Evolutionary conservation across 2,329 filamentous ascomycete genomes (phyloP).

Genomic region (Xylariaceae sp.): DNA sequence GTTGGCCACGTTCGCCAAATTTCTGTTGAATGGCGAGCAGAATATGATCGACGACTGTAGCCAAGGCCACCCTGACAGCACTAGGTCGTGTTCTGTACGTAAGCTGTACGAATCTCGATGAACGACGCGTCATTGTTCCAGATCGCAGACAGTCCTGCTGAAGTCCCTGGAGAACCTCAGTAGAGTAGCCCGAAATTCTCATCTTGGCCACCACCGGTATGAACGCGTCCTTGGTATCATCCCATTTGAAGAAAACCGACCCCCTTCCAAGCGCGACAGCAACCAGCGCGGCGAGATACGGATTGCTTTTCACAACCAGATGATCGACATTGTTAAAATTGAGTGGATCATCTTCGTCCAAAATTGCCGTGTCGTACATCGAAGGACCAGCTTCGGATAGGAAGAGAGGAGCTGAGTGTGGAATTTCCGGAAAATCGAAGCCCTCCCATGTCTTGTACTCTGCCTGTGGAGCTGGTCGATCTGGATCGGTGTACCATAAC

Average conservation of each 20-base stretch:
- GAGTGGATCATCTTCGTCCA: constrained; percentile 38
- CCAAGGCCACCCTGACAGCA: constrained; percentile 48
- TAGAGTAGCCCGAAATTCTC: constrained; percentile 53
- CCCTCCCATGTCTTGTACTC: constrained; percentile 64
- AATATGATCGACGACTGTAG: constrained; percentile 44
- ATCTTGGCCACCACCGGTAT: constrained; percentile 41
- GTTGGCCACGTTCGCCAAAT: constrained; percentile 40
- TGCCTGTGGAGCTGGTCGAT: constrained; percentile 30
- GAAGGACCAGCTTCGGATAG: constrained; percentile 63
- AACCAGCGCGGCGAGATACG: constrained; percentile 55
- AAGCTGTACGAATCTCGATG: constrained; percentile 43
- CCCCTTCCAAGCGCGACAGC: constrained; percentile 65
- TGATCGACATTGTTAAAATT: constrained; percentile 35
- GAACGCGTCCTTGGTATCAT: constrained; percentile 49
- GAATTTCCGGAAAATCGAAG: constrained; percentile 47
- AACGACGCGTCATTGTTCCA: constrained; percentile 42
- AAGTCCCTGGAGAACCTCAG: constrained; percentile 43
- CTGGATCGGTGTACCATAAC: constrained; percentile 44
- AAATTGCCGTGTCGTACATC: constrained; percentile 60
- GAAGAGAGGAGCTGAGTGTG: constrained; percentile 45
- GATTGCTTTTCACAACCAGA: constrained; percentile 42
- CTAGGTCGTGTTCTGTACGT: constrained; percentile 42
- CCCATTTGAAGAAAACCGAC: constrained; percentile 65
- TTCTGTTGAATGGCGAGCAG: constrained; percentile 46
- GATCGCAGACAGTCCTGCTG: constrained; percentile 44